Evolutionary conservation across 768 basidiomycete genomes (phyloP).

Genomic region (Mycena galopus): DNA sequence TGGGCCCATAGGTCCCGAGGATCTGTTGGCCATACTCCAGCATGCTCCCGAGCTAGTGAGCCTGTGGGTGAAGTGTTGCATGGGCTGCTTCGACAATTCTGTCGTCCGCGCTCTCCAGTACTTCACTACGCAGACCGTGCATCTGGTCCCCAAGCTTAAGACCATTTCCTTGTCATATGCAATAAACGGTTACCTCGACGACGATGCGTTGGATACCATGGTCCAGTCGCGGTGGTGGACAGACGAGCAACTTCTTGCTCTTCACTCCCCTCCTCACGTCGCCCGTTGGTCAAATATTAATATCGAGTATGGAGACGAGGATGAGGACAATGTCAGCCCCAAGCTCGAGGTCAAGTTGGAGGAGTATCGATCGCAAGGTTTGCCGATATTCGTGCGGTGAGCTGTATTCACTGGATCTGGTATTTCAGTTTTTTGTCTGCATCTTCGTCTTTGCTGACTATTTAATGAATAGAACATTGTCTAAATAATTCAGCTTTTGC

Average conservation of each 20-base stretch:
- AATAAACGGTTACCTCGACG: background rate
- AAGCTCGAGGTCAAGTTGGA: background rate
- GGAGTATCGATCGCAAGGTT: slow-evolving; percentile 16
- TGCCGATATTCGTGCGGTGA: background rate
- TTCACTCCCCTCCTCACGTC: slow-evolving; percentile 12
- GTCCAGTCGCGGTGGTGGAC: slow-evolving; percentile 31
- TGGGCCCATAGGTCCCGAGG: too few relatives aligned
- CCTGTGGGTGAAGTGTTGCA: background rate
- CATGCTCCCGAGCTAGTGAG: slow-evolving; percentile 13
- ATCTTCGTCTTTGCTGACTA: background rate
- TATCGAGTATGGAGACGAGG: background rate
- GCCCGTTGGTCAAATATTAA: slow-evolving; percentile 10
- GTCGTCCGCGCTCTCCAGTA: slow-evolving; percentile 5
- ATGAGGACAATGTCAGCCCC: background rate
- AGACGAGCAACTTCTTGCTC: slow-evolving; percentile 7
- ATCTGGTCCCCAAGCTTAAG: slow-evolving; percentile 10
- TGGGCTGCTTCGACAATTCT: background rate
- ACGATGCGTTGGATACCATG: slow-evolving; percentile 9
- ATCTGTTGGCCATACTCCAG: background rate
- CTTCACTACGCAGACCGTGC: background rate
- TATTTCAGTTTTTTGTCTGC: background rate
- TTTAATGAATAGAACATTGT: too few relatives aligned
- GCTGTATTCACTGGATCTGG: background rate
- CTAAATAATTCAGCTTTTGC: too few relatives aligned
- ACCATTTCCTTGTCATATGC: background rate